Percentiles rank a stretch among this genome's conserved stretches.
Evolutionary conservation across 2,329 filamentous ascomycete species (phyloP).

Genomic region (Xylariaceae sp.): DNA sequence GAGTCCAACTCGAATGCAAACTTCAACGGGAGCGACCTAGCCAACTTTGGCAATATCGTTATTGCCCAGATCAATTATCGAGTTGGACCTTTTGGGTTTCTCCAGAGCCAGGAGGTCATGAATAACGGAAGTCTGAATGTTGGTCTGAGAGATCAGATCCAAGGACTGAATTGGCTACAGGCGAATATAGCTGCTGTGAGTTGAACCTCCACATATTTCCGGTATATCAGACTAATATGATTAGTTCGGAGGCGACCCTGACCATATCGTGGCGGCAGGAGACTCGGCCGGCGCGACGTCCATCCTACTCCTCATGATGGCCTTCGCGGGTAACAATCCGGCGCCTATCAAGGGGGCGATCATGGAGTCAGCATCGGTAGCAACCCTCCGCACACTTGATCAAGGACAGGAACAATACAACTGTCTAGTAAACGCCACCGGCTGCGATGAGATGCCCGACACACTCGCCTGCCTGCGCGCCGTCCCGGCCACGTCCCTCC

Average conservation of each 20-base stretch:
- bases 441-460: slow-evolving; percentile 24
- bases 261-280: slow-evolving; percentile 57
- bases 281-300: slow-evolving; percentile 58
- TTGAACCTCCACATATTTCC: not conserved
- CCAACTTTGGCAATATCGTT: slow-evolving; percentile 40
- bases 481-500: slow-evolving; percentile 30
- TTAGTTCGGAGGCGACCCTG: slow-evolving; percentile 55
- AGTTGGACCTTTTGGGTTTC: slow-evolving; percentile 58
- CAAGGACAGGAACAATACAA: slow-evolving; percentile 47
- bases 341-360: slow-evolving; percentile 45
- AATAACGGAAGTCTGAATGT: slow-evolving; percentile 56
- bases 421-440: slow-evolving; percentile 21
- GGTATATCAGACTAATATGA: slow-evolving; percentile 4
- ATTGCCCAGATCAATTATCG: slow-evolving; percentile 61
- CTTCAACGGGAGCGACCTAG: slow-evolving; percentile 46
- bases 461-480: slow-evolving; percentile 34
- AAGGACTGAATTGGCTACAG: slow-evolving; percentile 56
- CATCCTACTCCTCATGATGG: slow-evolving; percentile 47
- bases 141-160: slow-evolving; percentile 56
- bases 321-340: slow-evolving; percentile 32
- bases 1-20: slow-evolving; percentile 43
- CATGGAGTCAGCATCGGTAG: slow-evolving; percentile 45
- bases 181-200: slow-evolving; percentile 41
- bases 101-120: slow-evolving; percentile 52
- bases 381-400: slow-evolving; percentile 38